Percentiles rank a stretch among this genome's conserved stretches.
These are phyloP conservation scores for Termitomyces sp. DNA, from an alignment of 1,284 basidiomycete genomes.

Conservation along the genomic window DNA sequence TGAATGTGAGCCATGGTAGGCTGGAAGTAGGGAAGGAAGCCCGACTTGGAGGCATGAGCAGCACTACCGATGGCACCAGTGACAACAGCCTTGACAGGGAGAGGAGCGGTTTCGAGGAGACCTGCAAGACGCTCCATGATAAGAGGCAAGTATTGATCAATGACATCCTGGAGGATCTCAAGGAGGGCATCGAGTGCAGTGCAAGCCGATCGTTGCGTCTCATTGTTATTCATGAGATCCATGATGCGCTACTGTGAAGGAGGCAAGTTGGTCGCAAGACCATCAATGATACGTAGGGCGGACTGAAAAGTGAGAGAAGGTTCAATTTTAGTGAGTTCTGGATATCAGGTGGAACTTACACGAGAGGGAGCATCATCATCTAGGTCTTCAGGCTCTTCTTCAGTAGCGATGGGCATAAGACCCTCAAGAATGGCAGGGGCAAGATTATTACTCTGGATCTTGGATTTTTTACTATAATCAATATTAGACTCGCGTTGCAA, in stretches of 20 bases:
- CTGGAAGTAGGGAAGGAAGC: slow-evolving; percentile 94
- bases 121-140: slow-evolving; percentile 95
- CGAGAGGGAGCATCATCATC: slow-evolving; percentile 91
- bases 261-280: slow-evolving; percentile 89
- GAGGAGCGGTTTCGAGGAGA: slow-evolving; percentile 83
- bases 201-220: slow-evolving; percentile 90
- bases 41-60: slow-evolving; percentile 93
- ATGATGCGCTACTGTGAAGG: slow-evolving; percentile 90
- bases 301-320: slow-evolving; percentile 43
- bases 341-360: slow-evolving; percentile 40
- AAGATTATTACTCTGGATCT: slow-evolving; percentile 85
- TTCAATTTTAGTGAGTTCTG: slow-evolving; percentile 9
- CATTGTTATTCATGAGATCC: slow-evolving; percentile 82
- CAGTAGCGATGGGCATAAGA: slow-evolving; percentile 91
- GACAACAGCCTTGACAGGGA: slow-evolving; percentile 90
- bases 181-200: slow-evolving; percentile 96
- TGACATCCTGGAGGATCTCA: slow-evolving; percentile 90
- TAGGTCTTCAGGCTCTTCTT: slow-evolving; percentile 76
- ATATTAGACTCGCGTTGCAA: neutral
- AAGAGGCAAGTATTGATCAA: slow-evolving; percentile 86
- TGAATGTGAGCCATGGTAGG: slow-evolving; percentile 88
- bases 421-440: slow-evolving; percentile 86
- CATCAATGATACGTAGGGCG: slow-evolving; percentile 93
- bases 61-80: slow-evolving; percentile 98
- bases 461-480: slow-evolving; percentile 85